phyloP scores from a whole-genome alignment of 2,329 filamentous ascomycete genomes.

The Ascochyta rabiei region DNA sequence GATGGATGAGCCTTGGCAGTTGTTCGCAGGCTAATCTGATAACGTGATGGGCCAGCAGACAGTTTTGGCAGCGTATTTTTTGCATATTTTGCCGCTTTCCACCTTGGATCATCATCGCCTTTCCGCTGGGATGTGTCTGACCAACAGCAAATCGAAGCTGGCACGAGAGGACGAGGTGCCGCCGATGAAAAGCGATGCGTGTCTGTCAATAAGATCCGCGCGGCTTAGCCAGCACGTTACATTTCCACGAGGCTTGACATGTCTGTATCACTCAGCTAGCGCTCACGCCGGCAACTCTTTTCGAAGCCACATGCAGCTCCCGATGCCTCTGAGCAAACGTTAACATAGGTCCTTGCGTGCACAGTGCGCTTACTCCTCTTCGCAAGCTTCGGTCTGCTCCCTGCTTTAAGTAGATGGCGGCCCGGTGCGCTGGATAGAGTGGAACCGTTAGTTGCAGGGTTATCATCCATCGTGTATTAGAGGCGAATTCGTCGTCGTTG shows the following conservation, averaged over 20 bases:
- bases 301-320: conserved; percentile 38
- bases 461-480: conserved; percentile 36
- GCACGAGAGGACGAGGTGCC: conserved; percentile 24
- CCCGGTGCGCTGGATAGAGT: conserved; percentile 36
- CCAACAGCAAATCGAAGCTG: conserved; percentile 31
- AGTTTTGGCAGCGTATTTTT: conserved; percentile 32
- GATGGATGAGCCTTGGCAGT: conserved; percentile 32
- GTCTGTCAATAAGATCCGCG: conserved; percentile 14
- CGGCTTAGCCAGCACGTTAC: conserved; percentile 29
- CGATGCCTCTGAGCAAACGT: conserved; percentile 30
- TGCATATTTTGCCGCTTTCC: conserved; percentile 31
- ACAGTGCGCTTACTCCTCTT: conserved; percentile 33
- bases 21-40: conserved; percentile 28
- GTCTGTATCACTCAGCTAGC: conserved; percentile 34
- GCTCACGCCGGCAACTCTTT: conserved; percentile 38
- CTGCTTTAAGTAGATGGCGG: conserved; percentile 40
- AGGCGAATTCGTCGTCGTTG: conserved; percentile 35
- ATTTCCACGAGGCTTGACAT: conserved; percentile 38
- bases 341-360: conserved; percentile 36
- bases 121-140: conserved; percentile 27
- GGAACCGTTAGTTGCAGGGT: conserved; percentile 38
- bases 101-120: conserved; percentile 33
- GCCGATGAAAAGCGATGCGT: conserved; percentile 34
- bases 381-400: conserved; percentile 37
- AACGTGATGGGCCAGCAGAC: conserved; percentile 23